Percentiles rank a stretch among this genome's conserved stretches.
phyloP scores from a whole-genome alignment of 2,329 filamentous ascomycete species.

The Grosmannia serpens region DNA sequence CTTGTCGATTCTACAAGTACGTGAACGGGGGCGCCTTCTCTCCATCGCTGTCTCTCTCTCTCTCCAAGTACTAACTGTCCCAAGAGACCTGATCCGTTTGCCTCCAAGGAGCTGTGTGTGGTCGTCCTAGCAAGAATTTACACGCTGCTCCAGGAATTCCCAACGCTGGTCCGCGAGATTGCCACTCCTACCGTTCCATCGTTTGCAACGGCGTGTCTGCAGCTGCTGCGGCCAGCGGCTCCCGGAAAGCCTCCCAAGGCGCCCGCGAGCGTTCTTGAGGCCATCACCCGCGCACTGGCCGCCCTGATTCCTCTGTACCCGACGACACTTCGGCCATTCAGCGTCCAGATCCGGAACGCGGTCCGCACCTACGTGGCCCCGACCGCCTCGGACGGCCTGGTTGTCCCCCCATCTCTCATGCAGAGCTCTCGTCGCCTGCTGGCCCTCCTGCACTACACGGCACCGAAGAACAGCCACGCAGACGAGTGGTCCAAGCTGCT shows the following conservation, averaged over 20 bases:
- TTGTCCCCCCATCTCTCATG: conserved; percentile 41
- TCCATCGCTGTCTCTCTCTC: not conserved
- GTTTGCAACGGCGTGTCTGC: conserved; percentile 63
- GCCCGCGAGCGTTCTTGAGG: conserved; percentile 45
- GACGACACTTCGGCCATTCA: conserved; percentile 69
- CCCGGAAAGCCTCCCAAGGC: conserved; percentile 27
- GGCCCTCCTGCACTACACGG: conserved; percentile 65
- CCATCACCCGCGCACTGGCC: conserved; percentile 59
- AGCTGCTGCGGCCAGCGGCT: conserved; percentile 41
- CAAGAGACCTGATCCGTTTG: conserved; percentile 65
- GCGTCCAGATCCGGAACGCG: conserved; percentile 53
- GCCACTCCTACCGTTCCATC: conserved; percentile 69
- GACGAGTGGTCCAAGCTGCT: conserved; percentile 70
- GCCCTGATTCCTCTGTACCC: conserved; percentile 69
- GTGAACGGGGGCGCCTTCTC: conserved; percentile 10
- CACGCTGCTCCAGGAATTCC: conserved; percentile 67
- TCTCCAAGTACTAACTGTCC: not conserved
- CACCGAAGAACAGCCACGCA: conserved; percentile 63
- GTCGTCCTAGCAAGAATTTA: conserved; percentile 76
- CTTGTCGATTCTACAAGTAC: conserved; percentile 59
- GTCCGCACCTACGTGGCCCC: conserved; percentile 51
- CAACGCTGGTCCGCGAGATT: conserved; percentile 75
- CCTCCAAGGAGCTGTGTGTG: conserved; percentile 65
- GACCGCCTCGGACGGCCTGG: conserved; percentile 39
- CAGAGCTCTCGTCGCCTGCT: conserved; percentile 52